These are phyloP conservation scores for Sclerotinia minor DNA, from an alignment of 2,329 filamentous ascomycete genomes.

Conservation along the genomic window DNA sequence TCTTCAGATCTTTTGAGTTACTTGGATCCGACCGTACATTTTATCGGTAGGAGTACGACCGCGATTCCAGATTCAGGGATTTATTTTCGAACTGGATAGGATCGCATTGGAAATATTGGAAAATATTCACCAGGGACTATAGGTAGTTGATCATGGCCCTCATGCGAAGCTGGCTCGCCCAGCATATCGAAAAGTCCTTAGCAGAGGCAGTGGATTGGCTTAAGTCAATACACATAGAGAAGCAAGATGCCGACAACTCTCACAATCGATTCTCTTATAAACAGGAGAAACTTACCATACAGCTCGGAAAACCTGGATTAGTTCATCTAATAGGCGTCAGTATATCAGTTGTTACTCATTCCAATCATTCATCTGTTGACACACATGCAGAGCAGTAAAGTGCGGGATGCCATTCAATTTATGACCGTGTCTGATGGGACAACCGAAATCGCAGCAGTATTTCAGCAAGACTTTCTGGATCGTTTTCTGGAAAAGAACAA, in stretches of 20 bases:
- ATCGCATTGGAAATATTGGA: background rate
- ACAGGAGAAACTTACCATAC: slow-evolving; percentile 9
- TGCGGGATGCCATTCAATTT: background rate
- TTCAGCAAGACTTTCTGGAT: background rate
- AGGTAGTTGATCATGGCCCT: background rate
- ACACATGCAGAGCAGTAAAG: background rate
- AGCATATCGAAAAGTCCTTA: slow-evolving; percentile 11
- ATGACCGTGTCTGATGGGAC: slow-evolving; percentile 15
- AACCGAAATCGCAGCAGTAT: slow-evolving; percentile 14
- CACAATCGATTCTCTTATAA: slow-evolving; percentile 13
- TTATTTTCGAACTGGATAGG: background rate
- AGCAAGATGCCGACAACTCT: background rate
- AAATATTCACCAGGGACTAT: background rate
- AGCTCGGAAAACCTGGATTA: slow-evolving; percentile 6
- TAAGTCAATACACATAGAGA: background rate
- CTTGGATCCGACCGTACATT: background rate
- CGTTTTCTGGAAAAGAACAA: slow-evolving; percentile 16
- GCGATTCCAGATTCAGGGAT: background rate
- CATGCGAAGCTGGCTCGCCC: slow-evolving; percentile 17
- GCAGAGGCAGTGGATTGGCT: slow-evolving; percentile 14
- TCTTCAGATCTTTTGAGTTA: background rate
- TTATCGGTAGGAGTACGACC: background rate
- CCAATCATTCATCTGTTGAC: background rate
- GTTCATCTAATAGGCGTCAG: slow-evolving; percentile 19
- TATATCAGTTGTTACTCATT: background rate